Percentiles rank a stretch among this genome's conserved stretches.
Evolutionary conservation across 2,329 filamentous ascomycete species (phyloP).

Genomic region (Trichoderma atroviride): DNA sequence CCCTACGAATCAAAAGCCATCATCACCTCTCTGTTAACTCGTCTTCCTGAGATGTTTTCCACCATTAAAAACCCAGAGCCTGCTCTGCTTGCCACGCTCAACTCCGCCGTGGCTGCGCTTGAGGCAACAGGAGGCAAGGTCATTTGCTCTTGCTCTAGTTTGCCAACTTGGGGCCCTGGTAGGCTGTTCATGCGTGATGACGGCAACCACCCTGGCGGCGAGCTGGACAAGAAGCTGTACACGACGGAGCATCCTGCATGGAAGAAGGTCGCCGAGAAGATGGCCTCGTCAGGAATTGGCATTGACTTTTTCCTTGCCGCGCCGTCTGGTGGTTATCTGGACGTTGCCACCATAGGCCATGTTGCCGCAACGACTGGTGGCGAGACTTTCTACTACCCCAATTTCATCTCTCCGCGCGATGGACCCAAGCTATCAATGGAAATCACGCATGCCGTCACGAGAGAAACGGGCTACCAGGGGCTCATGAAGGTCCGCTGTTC

Average conservation of each 20-base stretch:
- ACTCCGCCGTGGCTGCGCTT: conserved; percentile 80
- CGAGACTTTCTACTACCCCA: conserved; percentile 95
- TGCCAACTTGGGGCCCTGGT: conserved; percentile 91
- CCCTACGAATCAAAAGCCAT: conserved; percentile 85
- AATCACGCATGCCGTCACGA: conserved; percentile 80
- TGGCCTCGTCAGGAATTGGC: conserved; percentile 84
- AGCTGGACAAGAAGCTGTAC: conserved; percentile 89
- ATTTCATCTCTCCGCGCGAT: conserved; percentile 88
- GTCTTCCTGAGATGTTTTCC: conserved; percentile 84
- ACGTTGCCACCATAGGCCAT: conserved; percentile 89
- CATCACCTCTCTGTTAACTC: conserved; percentile 82
- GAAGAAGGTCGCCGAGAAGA: conserved; percentile 82
- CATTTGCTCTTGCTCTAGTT: conserved; percentile 80
- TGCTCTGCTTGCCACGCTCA: conserved; percentile 80
- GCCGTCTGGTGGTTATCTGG: conserved; percentile 86
- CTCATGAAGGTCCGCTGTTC: conserved; percentile 98
- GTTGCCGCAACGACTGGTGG: conserved; percentile 88
- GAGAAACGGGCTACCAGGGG: conserved; percentile 93
- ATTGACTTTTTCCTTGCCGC: conserved; percentile 94
- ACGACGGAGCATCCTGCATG: conserved; percentile 87
- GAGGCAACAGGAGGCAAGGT: conserved; percentile 90
- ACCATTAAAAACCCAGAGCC: conserved; percentile 89
- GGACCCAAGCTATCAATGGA: conserved; percentile 81
- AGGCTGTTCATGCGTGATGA: conserved; percentile 85
- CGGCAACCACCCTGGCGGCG: conserved; percentile 79